Evolutionary conservation across 2,329 filamentous ascomycete genomes (phyloP), one percentile per base, ranked within the genome.

Genomic region (Lachnellula subtilissima): DNA sequence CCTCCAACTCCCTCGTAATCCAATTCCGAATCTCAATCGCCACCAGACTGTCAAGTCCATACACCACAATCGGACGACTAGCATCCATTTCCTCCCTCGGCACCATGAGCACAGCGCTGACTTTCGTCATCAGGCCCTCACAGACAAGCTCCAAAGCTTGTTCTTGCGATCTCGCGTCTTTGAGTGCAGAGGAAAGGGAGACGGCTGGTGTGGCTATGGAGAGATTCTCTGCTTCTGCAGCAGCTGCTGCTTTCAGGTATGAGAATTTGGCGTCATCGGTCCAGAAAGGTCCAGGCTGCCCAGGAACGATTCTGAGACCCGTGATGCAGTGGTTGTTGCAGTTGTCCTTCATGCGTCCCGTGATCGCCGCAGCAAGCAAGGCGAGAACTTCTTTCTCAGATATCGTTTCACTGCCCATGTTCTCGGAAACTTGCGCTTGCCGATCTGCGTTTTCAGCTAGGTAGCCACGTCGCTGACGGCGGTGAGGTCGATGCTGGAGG

Each of bases 21-120:
- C 78, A 82, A 2, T 73, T 66, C 0, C 78, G 53, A 23, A 66
- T 59, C 53, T 66, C 64, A 32, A 66, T 61, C 8, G 64, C 64
- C 2, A 66, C 61, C 1, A 66, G 43, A 1, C 53, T 58, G 42
- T 66, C 64, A 3, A 73, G 2, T 75, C 73, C 69, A 45, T 65
- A 64, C 11, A 54, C 55, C 6, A 57, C 54, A 48, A 65, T 60
- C 0, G 60, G 54, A 4, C 70, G 73, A 48, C 71, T 67, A 11
- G 72, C 62, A 60, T 79, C 77, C 56, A 80, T 71, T 48, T 79
- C 77, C 42, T 78, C 74, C 1, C 69, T 54, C 32, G 74, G 74
- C 57, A 79, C 72, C 71, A 78, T 76, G 55, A 81, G 73, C 6
- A 78, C 72, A 0, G 71, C 69, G 0, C 76, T 72, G 2, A 80